These are phyloP conservation scores for Rhynchospora tenuis DNA, from an alignment of 176 grass and related monocot genomes.

Conservation along the genomic window DNA sequence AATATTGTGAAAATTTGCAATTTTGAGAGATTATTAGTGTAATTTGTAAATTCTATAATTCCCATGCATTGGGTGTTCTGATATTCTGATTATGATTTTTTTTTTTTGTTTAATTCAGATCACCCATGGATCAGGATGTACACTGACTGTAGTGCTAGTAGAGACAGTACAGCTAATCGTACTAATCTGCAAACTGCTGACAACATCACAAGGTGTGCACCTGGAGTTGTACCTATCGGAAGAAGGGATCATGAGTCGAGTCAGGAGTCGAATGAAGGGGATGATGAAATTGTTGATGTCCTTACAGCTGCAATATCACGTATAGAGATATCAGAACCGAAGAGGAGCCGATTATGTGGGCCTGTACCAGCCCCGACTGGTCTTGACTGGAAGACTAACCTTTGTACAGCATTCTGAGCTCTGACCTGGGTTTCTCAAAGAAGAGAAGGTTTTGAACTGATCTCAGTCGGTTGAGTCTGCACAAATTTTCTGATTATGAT, in stretches of 20 bases:
- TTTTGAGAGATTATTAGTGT: neutral
- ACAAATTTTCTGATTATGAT: neutral
- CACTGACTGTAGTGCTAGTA: slow-evolving; percentile 28
- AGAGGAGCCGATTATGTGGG: slow-evolving; percentile 36
- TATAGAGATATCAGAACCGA: slow-evolving; percentile 50
- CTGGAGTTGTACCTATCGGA: neutral
- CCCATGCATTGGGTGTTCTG: neutral
- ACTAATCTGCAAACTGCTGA: neutral
- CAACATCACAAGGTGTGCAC: neutral
- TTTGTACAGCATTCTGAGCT: slow-evolving; percentile 35
- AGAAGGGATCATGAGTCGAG: slow-evolving; percentile 7
- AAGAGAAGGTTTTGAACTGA: slow-evolving; percentile 15
- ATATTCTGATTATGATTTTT: slow-evolving; percentile 6
- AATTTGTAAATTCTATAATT: too few species aligned
- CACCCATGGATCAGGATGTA: slow-evolving; percentile 78
- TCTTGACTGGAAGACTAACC: slow-evolving; percentile 33
- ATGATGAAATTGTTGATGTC: slow-evolving; percentile 32
- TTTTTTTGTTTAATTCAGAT: slow-evolving; percentile 50
- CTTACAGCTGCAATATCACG: slow-evolving; percentile 40
- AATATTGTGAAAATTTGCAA: neutral
- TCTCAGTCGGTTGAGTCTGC: neutral
- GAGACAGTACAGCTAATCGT: neutral
- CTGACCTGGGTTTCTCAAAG: neutral
- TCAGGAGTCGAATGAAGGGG: slow-evolving; percentile 22
- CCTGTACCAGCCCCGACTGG: neutral